Base-by-base conservation (phyloP, 78 protist genomes). In the Guillardia theta region DNA sequence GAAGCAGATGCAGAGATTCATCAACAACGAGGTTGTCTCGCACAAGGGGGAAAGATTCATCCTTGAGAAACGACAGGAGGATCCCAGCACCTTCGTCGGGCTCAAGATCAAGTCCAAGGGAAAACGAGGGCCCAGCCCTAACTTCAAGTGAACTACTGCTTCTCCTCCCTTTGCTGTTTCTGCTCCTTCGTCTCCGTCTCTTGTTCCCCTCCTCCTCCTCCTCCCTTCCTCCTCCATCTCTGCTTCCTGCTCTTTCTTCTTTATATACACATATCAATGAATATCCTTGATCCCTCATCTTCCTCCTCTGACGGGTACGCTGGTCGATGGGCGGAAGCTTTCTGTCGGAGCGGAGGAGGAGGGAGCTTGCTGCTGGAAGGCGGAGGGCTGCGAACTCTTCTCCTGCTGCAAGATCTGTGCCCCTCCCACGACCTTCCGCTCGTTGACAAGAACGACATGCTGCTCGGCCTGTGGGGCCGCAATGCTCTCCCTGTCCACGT, bases 11-110 rank as follows among this genome's bases (percentile, higher is more conserved):
- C 45, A 12, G 83, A 3, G 90, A 36, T 78, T 12, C 48, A 43
- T 78, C 50, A 78, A 78, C 90, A 78, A 78, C 90, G 53, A 78
- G 50, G 90, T 78, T 45, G 90, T 78, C 53, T 24, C 90, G 50
- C 45, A 18, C 50, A 78, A 78, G 90, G 90, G 90, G 43, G 90
- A 78, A 30, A 46, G 90, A 46, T 43, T 43, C 45, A 78, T 78
- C 90, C 6, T 43, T 9, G 90, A 43, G 50, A 78, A 78, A 50
- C 46, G 10, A 4, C 50, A 18, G 43, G 90, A 37, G 18, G 90
- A 78, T 30, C 90, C 90, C 0, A 18, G 18, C 24, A 78, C 44
- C 90, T 78, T 78, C 90, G 44, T 78, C 1, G 90, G 90, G 33
- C 48, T 78, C 33, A 78, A 78, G 48, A n/a, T 78, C 48, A 78